These are phyloP conservation scores for Vicia sativa DNA, from an alignment of 306 rosid species.

Conservation along the genomic window DNA sequence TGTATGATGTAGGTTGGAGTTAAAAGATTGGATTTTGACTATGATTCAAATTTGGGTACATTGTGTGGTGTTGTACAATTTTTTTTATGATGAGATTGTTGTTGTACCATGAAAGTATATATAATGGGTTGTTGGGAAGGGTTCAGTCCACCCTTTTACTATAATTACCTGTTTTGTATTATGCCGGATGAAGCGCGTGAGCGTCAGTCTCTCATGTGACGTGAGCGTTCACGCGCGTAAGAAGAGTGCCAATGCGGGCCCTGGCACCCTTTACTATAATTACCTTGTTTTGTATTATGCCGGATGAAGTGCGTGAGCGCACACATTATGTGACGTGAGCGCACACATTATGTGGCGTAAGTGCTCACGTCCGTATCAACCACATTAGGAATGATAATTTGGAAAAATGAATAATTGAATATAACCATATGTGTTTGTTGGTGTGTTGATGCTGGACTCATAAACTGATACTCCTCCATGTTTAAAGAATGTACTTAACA, in stretches of 20 bases:
- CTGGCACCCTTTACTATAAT: neutral
- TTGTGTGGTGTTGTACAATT: neutral
- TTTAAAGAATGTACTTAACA: neutral
- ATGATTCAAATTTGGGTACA: neutral
- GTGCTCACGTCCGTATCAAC: too few species aligned
- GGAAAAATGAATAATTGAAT: neutral
- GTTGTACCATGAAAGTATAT: neutral
- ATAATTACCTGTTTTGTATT: neutral
- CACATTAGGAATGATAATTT: neutral
- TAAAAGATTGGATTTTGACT: neutral
- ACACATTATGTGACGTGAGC: too few species aligned
- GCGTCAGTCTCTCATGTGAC: too few species aligned
- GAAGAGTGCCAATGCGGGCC: too few species aligned
- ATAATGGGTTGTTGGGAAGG: conserved; percentile 3
- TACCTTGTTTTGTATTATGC: neutral
- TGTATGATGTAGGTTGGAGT: neutral
- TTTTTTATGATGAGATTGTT: neutral
- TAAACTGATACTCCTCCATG: neutral
- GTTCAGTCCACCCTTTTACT: neutral
- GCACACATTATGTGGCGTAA: too few species aligned
- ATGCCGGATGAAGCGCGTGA: neutral
- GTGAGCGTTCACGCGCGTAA: too few species aligned
- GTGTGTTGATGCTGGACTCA: neutral
- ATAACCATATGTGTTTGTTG: neutral
- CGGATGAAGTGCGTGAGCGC: neutral